phyloP scores from a whole-genome alignment of 2,329 filamentous ascomycete genomes.

The Fusarium pseudoanthophilum region DNA sequence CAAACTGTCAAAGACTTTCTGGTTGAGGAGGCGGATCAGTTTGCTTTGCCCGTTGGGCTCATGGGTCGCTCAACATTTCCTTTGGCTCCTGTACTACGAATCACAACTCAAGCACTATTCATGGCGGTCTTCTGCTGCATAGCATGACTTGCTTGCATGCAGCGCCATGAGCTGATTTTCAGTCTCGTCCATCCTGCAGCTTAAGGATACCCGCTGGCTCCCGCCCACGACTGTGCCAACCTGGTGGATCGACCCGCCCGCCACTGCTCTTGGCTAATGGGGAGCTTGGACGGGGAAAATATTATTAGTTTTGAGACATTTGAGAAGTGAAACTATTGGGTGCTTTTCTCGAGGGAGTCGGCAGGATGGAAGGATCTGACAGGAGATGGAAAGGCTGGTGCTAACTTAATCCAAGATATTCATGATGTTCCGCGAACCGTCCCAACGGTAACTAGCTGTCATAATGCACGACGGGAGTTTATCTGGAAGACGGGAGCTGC shows the following conservation, averaged over 20 bases:
- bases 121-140: slow-evolving; percentile 28
- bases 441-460: slow-evolving; percentile 41
- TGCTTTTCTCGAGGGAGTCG: neutral
- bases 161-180: slow-evolving; percentile 42
- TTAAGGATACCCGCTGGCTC: slow-evolving; percentile 38
- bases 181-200: slow-evolving; percentile 34
- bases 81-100: slow-evolving; percentile 2
- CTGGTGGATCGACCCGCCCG: slow-evolving; percentile 39
- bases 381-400: slow-evolving; percentile 19
- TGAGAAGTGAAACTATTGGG: slow-evolving; percentile 19
- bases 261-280: slow-evolving; percentile 28
- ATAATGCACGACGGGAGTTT: slow-evolving; percentile 28
- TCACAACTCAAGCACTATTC: neutral
- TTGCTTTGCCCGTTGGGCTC: neutral
- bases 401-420: slow-evolving; percentile 29
- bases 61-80: neutral
- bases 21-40: neutral
- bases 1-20: neutral
- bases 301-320: slow-evolving; percentile 25
- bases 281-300: slow-evolving; percentile 34
- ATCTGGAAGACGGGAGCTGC: slow-evolving; percentile 3
- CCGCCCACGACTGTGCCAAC: slow-evolving; percentile 36
- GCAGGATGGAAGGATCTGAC: slow-evolving; percentile 12
- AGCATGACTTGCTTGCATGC: slow-evolving; percentile 41
- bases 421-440: slow-evolving; percentile 37